Conservation (phyloP, 2,329 filamentous ascomycete species). For the Dactylellina sp. region DNA sequence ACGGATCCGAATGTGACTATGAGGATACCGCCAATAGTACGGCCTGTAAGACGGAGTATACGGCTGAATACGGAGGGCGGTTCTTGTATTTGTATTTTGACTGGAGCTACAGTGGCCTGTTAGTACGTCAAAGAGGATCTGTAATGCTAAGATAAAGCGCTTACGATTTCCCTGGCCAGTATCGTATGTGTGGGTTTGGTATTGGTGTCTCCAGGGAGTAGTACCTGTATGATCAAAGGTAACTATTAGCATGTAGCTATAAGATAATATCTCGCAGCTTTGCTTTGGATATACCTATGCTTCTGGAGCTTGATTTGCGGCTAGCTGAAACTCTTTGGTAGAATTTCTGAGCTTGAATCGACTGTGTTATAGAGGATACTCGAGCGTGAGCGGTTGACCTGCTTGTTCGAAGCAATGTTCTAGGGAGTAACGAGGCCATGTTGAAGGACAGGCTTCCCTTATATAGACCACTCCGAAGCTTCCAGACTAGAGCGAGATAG, state of each 20-base stretch:
- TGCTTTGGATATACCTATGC: conserved; percentile 28
- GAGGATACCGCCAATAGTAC: conserved; percentile 41
- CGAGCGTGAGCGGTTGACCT: conserved; percentile 25
- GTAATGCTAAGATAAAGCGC: neutral
- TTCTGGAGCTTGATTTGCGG: conserved; percentile 10
- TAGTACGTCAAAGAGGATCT: neutral
- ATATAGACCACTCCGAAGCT: conserved; percentile 33
- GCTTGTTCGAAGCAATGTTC: conserved; percentile 51
- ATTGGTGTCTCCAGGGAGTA: conserved; percentile 28
- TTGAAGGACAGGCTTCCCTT: conserved; percentile 49
- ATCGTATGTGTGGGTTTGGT: conserved; percentile 52
- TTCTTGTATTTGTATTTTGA: conserved; percentile 54
- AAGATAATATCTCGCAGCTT: neutral
- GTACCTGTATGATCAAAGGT: conserved; percentile 24
- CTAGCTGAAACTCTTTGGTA: conserved; percentile 21
- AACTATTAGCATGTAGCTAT: conserved; percentile 1
- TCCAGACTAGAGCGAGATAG: conserved; percentile 7
- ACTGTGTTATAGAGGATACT: conserved; percentile 14
- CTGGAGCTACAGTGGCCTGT: conserved; percentile 35
- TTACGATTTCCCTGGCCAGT: conserved; percentile 53
- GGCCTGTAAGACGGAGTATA: conserved; percentile 29
- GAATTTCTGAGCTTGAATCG: conserved; percentile 21
- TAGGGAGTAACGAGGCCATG: conserved; percentile 48
- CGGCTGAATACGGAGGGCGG: conserved; percentile 46
- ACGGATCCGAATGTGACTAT: conserved; percentile 52